Evolutionary conservation across 805 yeast genomes (phyloP).

Genomic region (Lachancea lanzarotensis): DNA sequence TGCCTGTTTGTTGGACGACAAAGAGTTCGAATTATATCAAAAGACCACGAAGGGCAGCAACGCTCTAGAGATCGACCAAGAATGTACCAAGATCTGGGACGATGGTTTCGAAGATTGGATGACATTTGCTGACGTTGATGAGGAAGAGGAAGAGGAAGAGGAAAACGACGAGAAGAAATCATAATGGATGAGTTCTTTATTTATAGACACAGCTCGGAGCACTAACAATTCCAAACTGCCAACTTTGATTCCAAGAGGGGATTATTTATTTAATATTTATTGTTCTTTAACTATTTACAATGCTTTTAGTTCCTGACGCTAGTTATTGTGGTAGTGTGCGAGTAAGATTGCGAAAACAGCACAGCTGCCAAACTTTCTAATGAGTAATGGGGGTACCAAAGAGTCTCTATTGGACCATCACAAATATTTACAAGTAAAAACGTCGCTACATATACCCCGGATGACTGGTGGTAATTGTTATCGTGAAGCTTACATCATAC

Average conservation of each 20-base stretch:
- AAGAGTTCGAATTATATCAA: constrained; percentile 31
- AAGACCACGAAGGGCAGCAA: constrained; percentile 27
- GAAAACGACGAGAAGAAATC: background rate
- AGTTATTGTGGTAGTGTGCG: too few relatives aligned
- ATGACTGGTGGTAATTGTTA: constrained; percentile 8
- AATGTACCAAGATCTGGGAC: constrained; percentile 28
- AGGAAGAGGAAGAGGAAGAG: background rate
- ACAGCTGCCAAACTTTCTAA: too few relatives aligned
- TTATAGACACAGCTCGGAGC: too few relatives aligned
- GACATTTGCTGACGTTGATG: constrained; percentile 2
- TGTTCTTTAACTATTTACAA: too few relatives aligned
- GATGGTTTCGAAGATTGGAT: constrained; percentile 44
- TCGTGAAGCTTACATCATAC: constrained; percentile 35
- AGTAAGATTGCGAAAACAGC: too few relatives aligned
- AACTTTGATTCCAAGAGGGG: too few relatives aligned
- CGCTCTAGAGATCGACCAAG: constrained; percentile 30
- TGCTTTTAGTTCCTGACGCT: too few relatives aligned
- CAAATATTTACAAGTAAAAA: constrained; percentile 4
- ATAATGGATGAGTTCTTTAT: too few relatives aligned
- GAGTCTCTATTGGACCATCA: too few relatives aligned
- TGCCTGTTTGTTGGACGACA: constrained; percentile 36
- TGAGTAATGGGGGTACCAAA: too few relatives aligned
- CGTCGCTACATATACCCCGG: constrained; percentile 6
- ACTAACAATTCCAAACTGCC: too few relatives aligned
- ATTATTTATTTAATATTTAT: too few relatives aligned